Base-by-base conservation (phyloP, 352 stramenopile genomes). In the Globisporangium abappressorium region DNA sequence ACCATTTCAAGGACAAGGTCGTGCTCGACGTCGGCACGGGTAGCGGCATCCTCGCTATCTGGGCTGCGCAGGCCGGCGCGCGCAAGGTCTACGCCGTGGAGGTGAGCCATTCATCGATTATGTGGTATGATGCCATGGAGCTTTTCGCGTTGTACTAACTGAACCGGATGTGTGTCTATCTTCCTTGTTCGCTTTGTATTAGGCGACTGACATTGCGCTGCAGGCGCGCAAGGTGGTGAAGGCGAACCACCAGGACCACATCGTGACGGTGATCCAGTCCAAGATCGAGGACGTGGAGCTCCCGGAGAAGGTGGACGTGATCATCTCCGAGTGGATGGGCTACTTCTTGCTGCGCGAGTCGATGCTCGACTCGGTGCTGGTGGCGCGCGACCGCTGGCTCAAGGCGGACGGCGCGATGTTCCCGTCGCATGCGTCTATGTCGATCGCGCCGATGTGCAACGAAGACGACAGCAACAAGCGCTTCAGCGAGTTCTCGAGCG, bases 321-420 rank as follows among this genome's bases (percentile, higher is more conserved):
- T 99, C 63, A 98, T 99, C 64, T 99, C 95, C 14, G 97, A 99
- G 83, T 99, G 97, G 95, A 99, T 99, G 98, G 89, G 89, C 64
- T 99, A 99, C 83, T 99, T 99, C 64, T 80, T 99, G 22, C 79
- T 99, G 56, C 90, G 98, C 55, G 98, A 99, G 82, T 98, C 89
- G 62, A 99, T 99, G 98, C 90, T 99, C 47, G 98, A 99, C 85
- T 99, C 92, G 65, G 89, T 99, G 41, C 89, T 99, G 30, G 80
- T 97, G 26, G 98, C 97, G 5, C 84, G 98, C 54, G 96, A 99
- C 76, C 90, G 90, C 62, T 99, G 97, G 84, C 81, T 99, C 62
- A 99, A 99, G 83, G 73, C 86, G 0, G 97, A 92, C 3, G 97
- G 97, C 62, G 87, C 97, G 41, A 99, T 99, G 96, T 99, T 99